Conservation (phyloP, 2,329 filamentous ascomycete genomes). For the Hypoxylon sp. region DNA sequence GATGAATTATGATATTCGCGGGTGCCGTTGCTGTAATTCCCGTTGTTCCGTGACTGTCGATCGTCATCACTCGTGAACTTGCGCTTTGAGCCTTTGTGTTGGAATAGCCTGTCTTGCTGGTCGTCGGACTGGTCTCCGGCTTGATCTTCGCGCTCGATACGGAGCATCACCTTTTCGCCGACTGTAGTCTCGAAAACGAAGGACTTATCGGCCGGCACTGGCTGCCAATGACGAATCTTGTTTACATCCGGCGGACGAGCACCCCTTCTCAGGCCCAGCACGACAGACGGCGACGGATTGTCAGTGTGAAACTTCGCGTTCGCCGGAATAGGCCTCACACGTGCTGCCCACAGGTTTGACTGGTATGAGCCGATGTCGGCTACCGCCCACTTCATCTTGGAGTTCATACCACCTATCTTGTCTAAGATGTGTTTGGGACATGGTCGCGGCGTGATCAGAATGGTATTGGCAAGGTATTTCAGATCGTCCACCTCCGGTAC, state of each 20-base stretch:
- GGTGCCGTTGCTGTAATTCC: slow-evolving; percentile 54
- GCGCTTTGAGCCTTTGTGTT: slow-evolving; percentile 72
- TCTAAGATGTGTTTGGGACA: slow-evolving; percentile 80
- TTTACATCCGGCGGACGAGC: slow-evolving; percentile 84
- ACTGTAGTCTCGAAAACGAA: slow-evolving; percentile 87
- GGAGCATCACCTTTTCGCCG: slow-evolving; percentile 86
- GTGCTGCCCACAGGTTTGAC: slow-evolving; percentile 88
- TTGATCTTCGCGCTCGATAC: slow-evolving; percentile 80
- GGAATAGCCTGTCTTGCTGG: slow-evolving; percentile 74
- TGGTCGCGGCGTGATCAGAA: slow-evolving; percentile 87
- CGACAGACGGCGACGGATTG: slow-evolving; percentile 82
- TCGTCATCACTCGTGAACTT: slow-evolving; percentile 67
- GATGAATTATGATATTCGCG: slow-evolving; percentile 61
- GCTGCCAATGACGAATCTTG: slow-evolving; percentile 87
- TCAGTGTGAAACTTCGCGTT: slow-evolving; percentile 82
- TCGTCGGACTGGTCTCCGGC: slow-evolving; percentile 76
- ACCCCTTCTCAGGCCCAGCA: slow-evolving; percentile 83
- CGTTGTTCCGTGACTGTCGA: slow-evolving; percentile 49
- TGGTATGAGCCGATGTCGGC: slow-evolving; percentile 82
- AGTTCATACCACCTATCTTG: slow-evolving; percentile 89
- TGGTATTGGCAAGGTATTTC: slow-evolving; percentile 88
- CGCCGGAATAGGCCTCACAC: slow-evolving; percentile 79
- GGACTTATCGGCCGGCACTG: slow-evolving; percentile 77
- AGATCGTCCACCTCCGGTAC: slow-evolving; percentile 76
- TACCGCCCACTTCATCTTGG: slow-evolving; percentile 87